Evolutionary conservation across 306 rosid species (phyloP), one percentile per base, ranked within the genome.

Genomic region (Cyclanthera cordifolia): DNA sequence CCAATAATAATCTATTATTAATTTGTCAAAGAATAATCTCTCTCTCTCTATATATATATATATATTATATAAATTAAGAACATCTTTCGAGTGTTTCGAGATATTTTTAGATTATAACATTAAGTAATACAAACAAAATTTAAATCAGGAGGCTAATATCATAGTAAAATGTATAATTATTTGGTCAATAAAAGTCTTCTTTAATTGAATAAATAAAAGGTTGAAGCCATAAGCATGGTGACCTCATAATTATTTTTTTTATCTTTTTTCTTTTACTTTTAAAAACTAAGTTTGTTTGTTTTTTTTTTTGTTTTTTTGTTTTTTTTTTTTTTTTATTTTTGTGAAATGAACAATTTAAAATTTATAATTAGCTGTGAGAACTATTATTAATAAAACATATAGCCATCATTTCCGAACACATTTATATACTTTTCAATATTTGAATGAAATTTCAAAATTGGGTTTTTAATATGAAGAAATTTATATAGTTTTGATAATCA

Each of bases 161-260:
- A n/a, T n/a, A 15, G 28, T 57, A 15, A 57, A 30, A 58, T 16
- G 30, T 2, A 32, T 2, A 0, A 30, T 2, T 57, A 57, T 1
- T 57, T 30, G 66, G 66, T 58, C 66, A 58, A 57, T 14, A 57
- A 57, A 57, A 57, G 65, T 28, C 45, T 28, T 57, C 45, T 28
- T 3, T 25, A 2, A 2, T 23, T 56, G 14, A 56, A 9, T 56
- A 0, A 53, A 55, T 2, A 51, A 17, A 19, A 13, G 21, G 20
- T 28, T 7, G 45, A 28, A 57, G 19, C 21, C 8, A 8, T 30
- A 28, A 57, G 45, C 21, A 28, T 16, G 41, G 21, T 57, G 65
- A 57, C 65, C 39, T 57, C 43, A 30, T 27, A 4, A 57, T 16
- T 3, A 28, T 28, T 51, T 57, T 57, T 43, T 28, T 56, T 56